A percentile compares a stretch with the other conserved stretches of the same genome.
phyloP scores from a whole-genome alignment of 164 flowering plant genomes.

The Vitis amurensis region DNA sequence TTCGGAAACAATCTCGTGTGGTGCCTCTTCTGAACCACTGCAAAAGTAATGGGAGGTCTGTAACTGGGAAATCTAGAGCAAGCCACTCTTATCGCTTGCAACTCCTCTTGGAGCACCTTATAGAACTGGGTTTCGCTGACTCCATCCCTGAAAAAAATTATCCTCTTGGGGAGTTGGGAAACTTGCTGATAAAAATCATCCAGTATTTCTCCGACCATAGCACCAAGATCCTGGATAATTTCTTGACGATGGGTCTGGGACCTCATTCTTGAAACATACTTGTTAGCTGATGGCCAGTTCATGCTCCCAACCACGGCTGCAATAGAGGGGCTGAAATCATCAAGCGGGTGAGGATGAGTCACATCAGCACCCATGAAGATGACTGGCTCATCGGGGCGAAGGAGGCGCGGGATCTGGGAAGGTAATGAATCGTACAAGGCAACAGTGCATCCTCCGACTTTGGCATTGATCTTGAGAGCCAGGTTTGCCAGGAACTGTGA shows the following conservation, averaged over 20 bases:
- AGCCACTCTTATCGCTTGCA: slow-evolving; percentile 63
- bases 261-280: slow-evolving; percentile 76
- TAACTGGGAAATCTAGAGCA: slow-evolving; percentile 59
- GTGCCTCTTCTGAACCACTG: slow-evolving; percentile 90
- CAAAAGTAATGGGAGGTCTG: slow-evolving; percentile 73
- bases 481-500: slow-evolving; percentile 87
- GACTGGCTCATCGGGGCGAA: slow-evolving; percentile 58
- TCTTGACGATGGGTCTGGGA: slow-evolving; percentile 89
- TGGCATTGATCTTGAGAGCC: slow-evolving; percentile 93
- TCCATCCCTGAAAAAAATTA: slow-evolving; percentile 91
- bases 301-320: slow-evolving; percentile 95
- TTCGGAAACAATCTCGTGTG: slow-evolving; percentile 79
- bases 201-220: slow-evolving; percentile 76
- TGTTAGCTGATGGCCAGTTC: slow-evolving; percentile 96
- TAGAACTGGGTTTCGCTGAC: slow-evolving; percentile 91
- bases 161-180: slow-evolving; percentile 55
- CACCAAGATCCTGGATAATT: slow-evolving; percentile 75
- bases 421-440: slow-evolving; percentile 74
- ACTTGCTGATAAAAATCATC: slow-evolving; percentile 61
- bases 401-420: slow-evolving; percentile 68
- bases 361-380: slow-evolving; percentile 98
- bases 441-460: slow-evolving; percentile 90
- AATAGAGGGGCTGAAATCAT: slow-evolving; percentile 84
- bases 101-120: slow-evolving; percentile 75
- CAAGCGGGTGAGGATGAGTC: slow-evolving; percentile 94